Percentiles rank a stretch among this genome's conserved stretches.
These are phyloP conservation scores for Trichoderma simmonsii DNA, from an alignment of 2,329 filamentous ascomycete genomes.

Conservation along the genomic window DNA sequence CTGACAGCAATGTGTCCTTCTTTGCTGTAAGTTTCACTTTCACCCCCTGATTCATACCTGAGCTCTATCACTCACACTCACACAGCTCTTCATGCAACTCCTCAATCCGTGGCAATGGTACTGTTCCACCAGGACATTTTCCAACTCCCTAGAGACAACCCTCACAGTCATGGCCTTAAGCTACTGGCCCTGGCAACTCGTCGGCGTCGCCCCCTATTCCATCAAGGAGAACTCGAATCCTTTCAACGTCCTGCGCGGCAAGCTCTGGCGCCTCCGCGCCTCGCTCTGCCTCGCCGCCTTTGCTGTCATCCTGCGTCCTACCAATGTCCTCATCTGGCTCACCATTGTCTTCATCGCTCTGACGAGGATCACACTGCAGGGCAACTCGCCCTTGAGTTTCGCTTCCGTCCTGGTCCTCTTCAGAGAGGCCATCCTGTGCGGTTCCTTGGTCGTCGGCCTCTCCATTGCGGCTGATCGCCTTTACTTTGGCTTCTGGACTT, in stretches of 20 bases:
- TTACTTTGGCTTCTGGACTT: constrained; percentile 83
- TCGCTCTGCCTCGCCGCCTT: constrained; percentile 74
- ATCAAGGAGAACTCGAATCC: constrained; percentile 41
- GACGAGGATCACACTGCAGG: constrained; percentile 36
- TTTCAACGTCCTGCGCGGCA: constrained; percentile 25
- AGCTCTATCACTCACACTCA: too few relatives aligned
- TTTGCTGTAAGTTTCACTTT: constrained; percentile 57
- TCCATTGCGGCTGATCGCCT: constrained; percentile 68
- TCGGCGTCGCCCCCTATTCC: constrained; percentile 40
- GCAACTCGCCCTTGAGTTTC: constrained; percentile 40
- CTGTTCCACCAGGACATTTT: constrained; percentile 87
- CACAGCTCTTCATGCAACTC: constrained; percentile 37
- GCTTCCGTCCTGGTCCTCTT: constrained; percentile 52
- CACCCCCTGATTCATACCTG: too few relatives aligned
- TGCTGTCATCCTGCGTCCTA: constrained; percentile 83
- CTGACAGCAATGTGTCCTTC: constrained; percentile 59
- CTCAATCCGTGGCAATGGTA: constrained; percentile 85
- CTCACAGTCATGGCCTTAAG: constrained; percentile 76
- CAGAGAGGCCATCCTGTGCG: constrained; percentile 64
- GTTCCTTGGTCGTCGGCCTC: constrained; percentile 56
- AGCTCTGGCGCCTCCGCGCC: constrained; percentile 39
- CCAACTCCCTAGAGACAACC: constrained; percentile 89
- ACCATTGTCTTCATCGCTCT: constrained; percentile 54
- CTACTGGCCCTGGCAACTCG: constrained; percentile 82
- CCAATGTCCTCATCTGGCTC: constrained; percentile 83